Conservation (phyloP, 129 eudicot genomes). For the Silybum marianum region DNA sequence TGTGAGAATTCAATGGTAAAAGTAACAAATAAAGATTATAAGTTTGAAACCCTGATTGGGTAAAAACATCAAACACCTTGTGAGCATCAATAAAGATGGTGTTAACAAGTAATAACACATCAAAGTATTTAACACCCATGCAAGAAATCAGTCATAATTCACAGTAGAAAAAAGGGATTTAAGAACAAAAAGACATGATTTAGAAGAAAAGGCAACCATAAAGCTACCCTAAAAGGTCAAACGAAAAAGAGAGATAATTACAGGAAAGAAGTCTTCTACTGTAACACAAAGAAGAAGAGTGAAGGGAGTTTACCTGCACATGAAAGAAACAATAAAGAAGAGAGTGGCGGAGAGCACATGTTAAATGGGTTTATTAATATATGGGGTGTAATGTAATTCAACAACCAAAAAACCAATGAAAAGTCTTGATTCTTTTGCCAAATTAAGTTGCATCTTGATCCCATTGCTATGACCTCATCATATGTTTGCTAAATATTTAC, state of each 20-base stretch:
- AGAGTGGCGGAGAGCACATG: conserved; percentile 8
- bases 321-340: background rate
- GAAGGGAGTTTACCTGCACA: background rate
- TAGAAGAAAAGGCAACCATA: conserved; percentile 8
- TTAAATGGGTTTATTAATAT: background rate
- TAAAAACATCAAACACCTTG: conserved; percentile 18
- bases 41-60: conserved; percentile 10
- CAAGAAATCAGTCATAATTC: background rate
- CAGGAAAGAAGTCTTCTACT: background rate
- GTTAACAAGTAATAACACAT: conserved; percentile 7
- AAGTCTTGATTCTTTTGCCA: background rate
- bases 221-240: conserved; percentile 3
- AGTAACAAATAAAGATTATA: background rate
- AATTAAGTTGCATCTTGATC: background rate
- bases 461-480: background rate
- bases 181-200: background rate
- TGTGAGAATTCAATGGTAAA: background rate
- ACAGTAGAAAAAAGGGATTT: background rate
- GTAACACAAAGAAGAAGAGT: background rate
- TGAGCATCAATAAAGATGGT: conserved; percentile 17
- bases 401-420: background rate
- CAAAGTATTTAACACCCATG: conserved; percentile 6
- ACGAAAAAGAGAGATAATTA: background rate
- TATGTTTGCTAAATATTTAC: background rate
- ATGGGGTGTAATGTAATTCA: background rate